These are phyloP conservation scores for Lyophyllum semitale DNA, from an alignment of 768 basidiomycete genomes.

Conservation along the genomic window DNA sequence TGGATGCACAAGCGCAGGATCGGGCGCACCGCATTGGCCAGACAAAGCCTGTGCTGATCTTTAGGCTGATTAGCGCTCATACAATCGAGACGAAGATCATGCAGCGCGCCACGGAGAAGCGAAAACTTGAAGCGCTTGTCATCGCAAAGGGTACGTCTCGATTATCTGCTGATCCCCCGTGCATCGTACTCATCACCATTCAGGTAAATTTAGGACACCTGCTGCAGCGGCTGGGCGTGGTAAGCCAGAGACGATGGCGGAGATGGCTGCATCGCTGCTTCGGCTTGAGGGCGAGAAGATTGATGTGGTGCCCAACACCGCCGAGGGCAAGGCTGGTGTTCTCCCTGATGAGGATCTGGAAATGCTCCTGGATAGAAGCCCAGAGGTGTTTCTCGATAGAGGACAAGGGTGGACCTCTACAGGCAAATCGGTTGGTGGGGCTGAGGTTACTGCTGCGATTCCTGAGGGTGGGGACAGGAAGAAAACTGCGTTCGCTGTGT, in stretches of 20 bases:
- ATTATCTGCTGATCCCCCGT: neutral
- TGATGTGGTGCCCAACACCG: slow-evolving; percentile 77
- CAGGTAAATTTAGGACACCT: slow-evolving; percentile 85
- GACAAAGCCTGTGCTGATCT: slow-evolving; percentile 86
- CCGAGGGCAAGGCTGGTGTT: slow-evolving; percentile 67
- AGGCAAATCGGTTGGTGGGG: slow-evolving; percentile 11
- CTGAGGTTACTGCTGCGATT: slow-evolving; percentile 1
- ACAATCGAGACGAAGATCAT: slow-evolving; percentile 94
- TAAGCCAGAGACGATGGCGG: slow-evolving; percentile 70
- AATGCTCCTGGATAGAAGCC: slow-evolving; percentile 76
- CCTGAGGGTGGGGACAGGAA: slow-evolving; percentile 21
- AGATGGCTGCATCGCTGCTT: slow-evolving; percentile 78
- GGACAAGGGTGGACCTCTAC: slow-evolving; percentile 74
- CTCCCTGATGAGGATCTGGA: slow-evolving; percentile 83
- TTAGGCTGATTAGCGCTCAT: slow-evolving; percentile 82
- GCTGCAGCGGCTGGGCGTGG: slow-evolving; percentile 47
- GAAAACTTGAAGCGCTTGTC: slow-evolving; percentile 91
- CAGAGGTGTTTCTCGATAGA: slow-evolving; percentile 70
- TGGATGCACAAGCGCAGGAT: slow-evolving; percentile 96
- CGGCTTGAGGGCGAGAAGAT: slow-evolving; percentile 88
- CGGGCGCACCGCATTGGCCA: slow-evolving; percentile 96
- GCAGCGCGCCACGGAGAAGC: slow-evolving; percentile 82
- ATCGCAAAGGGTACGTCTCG: slow-evolving; percentile 77
- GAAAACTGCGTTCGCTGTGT: slow-evolving; percentile 77
- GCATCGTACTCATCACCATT: neutral